These are phyloP conservation scores for Mercurialis annua DNA, from an alignment of 345 rosid genomes.

Conservation along the genomic window DNA sequence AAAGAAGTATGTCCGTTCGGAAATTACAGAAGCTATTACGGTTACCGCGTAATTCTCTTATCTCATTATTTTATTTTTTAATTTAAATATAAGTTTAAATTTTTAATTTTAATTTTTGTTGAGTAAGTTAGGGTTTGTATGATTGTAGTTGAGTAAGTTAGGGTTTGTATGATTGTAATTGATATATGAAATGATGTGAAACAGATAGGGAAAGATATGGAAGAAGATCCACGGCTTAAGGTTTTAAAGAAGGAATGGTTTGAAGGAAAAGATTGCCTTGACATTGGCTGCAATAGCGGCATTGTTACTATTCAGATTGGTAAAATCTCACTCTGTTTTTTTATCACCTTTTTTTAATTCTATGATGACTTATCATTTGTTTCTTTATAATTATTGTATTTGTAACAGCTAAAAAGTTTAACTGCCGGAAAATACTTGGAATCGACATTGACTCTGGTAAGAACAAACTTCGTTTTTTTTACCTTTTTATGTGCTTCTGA, in stretches of 20 bases:
- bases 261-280: slow-evolving; percentile 72
- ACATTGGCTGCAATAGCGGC: slow-evolving; percentile 92
- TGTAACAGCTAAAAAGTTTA: slow-evolving; percentile 75
- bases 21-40: slow-evolving; percentile 83
- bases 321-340: slow-evolving; percentile 2
- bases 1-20: slow-evolving; percentile 64
- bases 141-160: background rate
- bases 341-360: background rate
- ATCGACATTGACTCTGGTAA: slow-evolving; percentile 89
- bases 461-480: slow-evolving; percentile 16
- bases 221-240: slow-evolving; percentile 82
- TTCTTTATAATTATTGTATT: slow-evolving; percentile 16
- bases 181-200: background rate
- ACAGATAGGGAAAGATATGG: slow-evolving; percentile 60
- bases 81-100: too few species aligned
- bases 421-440: slow-evolving; percentile 78
- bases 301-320: slow-evolving; percentile 76
- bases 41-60: slow-evolving; percentile 59
- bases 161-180: background rate
- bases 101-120: too few species aligned
- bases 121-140: too few species aligned
- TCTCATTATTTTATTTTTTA: background rate
- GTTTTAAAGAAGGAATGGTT: slow-evolving; percentile 83
- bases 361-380: background rate
- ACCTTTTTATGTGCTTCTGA: background rate